Conservation (phyloP, 129 eudicot genomes). For the Scalesia atractyloides region DNA sequence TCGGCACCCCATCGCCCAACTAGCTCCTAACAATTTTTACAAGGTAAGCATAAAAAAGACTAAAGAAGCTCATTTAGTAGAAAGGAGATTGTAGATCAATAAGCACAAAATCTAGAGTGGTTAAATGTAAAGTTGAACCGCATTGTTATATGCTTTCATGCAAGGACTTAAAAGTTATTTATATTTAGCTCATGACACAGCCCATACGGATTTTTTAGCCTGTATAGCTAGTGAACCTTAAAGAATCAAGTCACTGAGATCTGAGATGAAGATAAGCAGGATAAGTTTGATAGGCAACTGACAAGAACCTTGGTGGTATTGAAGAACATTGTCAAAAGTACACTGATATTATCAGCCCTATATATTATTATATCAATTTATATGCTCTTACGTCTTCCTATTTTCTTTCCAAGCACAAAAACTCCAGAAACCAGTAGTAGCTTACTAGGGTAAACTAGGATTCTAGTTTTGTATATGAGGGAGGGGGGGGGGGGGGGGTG, state of each 20-base stretch:
- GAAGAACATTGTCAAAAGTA: not conserved
- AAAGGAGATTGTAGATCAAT: constrained; percentile 13
- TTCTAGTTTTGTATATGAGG: no score
- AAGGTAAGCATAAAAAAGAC: not conserved
- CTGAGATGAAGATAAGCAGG: not conserved
- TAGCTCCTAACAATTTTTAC: no score
- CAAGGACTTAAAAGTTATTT: constrained; percentile 3
- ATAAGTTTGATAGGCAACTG: not conserved
- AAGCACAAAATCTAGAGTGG: not conserved
- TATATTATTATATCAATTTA: not conserved
- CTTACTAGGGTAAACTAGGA: not conserved
- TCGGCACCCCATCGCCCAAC: no score
- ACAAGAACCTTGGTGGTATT: not conserved
- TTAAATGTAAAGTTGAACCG: not conserved
- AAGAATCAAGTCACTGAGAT: constrained; percentile 1
- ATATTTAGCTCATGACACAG: constrained; percentile 5
- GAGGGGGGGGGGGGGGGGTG: no score
- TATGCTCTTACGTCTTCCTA: not conserved
- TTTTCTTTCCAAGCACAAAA: not conserved
- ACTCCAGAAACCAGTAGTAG: not conserved
- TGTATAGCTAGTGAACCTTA: not conserved
- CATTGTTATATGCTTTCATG: constrained; percentile 1
- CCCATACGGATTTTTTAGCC: not conserved
- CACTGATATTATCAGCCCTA: not conserved
- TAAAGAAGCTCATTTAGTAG: constrained; percentile 1